Evolutionary conservation across 2,329 filamentous ascomycete genomes (phyloP).

Genomic region (Ophiostoma sp.): DNA sequence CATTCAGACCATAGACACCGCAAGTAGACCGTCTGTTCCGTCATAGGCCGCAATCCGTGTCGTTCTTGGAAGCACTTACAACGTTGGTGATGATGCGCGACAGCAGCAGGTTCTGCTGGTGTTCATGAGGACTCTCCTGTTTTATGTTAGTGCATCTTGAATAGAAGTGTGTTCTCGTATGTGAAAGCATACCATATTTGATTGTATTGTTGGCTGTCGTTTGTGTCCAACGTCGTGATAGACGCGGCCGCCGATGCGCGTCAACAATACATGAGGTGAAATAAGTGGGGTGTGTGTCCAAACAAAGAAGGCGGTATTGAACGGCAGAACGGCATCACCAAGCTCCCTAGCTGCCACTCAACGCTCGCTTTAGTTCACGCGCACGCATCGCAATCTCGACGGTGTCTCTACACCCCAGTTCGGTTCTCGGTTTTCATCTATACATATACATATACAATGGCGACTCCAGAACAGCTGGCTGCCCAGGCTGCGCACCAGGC

Average conservation of each 20-base stretch:
- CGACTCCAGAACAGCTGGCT: constrained; percentile 61
- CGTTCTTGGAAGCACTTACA: constrained; percentile 51
- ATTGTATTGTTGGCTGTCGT: background rate
- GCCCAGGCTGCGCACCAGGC: constrained; percentile 76
- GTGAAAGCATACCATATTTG: constrained; percentile 17
- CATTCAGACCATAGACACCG: background rate
- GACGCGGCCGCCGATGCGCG: constrained; percentile 17
- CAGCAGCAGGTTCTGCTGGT: constrained; percentile 85
- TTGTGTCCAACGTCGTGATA: background rate
- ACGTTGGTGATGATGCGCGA: constrained; percentile 97
- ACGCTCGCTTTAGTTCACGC: background rate
- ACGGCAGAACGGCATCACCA: constrained; percentile 17
- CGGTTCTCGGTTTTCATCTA: background rate
- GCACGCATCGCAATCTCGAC: background rate
- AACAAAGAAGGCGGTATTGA: constrained; percentile 15
- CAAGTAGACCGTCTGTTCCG: background rate
- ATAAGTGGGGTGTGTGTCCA: background rate
- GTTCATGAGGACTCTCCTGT: constrained; percentile 92
- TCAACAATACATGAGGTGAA: background rate
- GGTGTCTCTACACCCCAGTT: background rate
- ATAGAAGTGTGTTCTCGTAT: too few relatives aligned
- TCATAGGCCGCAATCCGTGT: too few relatives aligned
- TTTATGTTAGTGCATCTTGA: background rate
- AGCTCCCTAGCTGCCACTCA: background rate
- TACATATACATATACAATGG: constrained; percentile 22